Evolutionary conservation across 2,329 filamentous ascomycete genomes (phyloP).

Genomic region (Leptographium radiaticola): DNA sequence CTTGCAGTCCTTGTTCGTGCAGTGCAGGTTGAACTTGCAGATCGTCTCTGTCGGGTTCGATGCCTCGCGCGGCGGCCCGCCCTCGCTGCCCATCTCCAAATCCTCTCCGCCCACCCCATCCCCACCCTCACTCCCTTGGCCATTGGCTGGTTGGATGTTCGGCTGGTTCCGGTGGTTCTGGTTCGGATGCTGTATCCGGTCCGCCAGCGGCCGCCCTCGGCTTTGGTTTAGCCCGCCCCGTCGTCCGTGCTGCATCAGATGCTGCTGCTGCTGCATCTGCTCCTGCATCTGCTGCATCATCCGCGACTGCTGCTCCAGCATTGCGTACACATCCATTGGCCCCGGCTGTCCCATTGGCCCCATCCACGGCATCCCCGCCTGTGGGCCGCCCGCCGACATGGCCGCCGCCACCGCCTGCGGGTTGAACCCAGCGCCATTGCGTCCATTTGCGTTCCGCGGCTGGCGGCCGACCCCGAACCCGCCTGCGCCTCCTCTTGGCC

Average conservation of each 20-base stretch:
- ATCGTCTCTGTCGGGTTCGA: slow-evolving; percentile 51
- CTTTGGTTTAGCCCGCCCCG: slow-evolving; percentile 25
- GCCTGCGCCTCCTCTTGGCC: slow-evolving; percentile 45
- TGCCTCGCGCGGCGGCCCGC: slow-evolving; percentile 32
- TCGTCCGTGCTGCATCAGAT: slow-evolving; percentile 36
- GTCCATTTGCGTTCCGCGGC: slow-evolving; percentile 35
- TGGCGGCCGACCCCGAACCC: slow-evolving; percentile 13
- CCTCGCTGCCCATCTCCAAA: slow-evolving; percentile 39
- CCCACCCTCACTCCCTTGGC: background rate
- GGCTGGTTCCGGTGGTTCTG: slow-evolving; percentile 32
- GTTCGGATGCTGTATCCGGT: slow-evolving; percentile 50
- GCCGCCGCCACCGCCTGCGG: slow-evolving; percentile 34
- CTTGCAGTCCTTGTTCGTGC: slow-evolving; percentile 78
- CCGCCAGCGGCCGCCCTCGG: slow-evolving; percentile 54
- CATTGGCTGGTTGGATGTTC: slow-evolving; percentile 20
- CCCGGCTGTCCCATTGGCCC: slow-evolving; percentile 27
- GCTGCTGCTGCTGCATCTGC: slow-evolving; percentile 39
- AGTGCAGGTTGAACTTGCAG: slow-evolving; percentile 83
- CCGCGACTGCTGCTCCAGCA: slow-evolving; percentile 76
- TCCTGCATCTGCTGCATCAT: slow-evolving; percentile 70
- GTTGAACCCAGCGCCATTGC: slow-evolving; percentile 34
- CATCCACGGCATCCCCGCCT: slow-evolving; percentile 29
- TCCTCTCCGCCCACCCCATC: slow-evolving; percentile 32
- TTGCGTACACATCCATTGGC: slow-evolving; percentile 52
- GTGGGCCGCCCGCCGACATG: slow-evolving; percentile 14